Percentiles rank a stretch among this genome's conserved stretches.
phyloP scores from a whole-genome alignment of 805 yeast species.

The Kluyveromyces starmeri region DNA sequence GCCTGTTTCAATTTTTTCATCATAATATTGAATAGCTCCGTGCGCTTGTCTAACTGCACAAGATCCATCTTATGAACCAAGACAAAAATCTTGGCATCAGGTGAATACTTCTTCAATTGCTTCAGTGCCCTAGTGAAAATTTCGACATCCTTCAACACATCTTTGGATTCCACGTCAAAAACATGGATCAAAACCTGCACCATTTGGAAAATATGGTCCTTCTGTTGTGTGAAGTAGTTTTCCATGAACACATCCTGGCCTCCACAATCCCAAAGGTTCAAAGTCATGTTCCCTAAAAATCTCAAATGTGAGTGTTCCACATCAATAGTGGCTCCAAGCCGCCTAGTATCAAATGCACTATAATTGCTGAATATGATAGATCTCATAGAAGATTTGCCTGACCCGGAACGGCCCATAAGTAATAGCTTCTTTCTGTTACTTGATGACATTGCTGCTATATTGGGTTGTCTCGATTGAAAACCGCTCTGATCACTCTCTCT shows the following conservation, averaged over 20 bases:
- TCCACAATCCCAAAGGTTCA: constrained; percentile 97
- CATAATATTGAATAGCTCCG: constrained; percentile 75
- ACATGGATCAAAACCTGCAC: constrained; percentile 94
- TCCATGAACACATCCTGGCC: constrained; percentile 97
- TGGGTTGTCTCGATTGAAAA: too few relatives aligned
- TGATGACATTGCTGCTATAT: constrained; percentile 21
- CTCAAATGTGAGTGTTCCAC: constrained; percentile 96
- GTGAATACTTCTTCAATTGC: constrained; percentile 74
- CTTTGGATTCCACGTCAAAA: constrained; percentile 90
- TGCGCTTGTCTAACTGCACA: constrained; percentile 77
- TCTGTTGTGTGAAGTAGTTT: constrained; percentile 78
- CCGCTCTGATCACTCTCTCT: too few relatives aligned
- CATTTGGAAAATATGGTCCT: constrained; percentile 89
- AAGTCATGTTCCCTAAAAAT: constrained; percentile 88
- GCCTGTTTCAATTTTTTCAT: constrained; percentile 72
- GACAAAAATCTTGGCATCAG: constrained; percentile 86
- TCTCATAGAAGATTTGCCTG: constrained; percentile 96
- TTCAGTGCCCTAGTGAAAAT: constrained; percentile 78
- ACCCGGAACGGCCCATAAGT: constrained; percentile 87
- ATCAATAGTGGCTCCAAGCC: constrained; percentile 94
- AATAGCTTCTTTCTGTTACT: constrained; percentile 51
- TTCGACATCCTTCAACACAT: constrained; percentile 86
- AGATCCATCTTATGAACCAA: constrained; percentile 93
- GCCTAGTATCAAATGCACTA: constrained; percentile 91
- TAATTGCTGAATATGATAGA: constrained; percentile 92